These are phyloP conservation scores for Serendipita sp. DNA, from an alignment of 768 basidiomycete species.

Conservation along the genomic window DNA sequence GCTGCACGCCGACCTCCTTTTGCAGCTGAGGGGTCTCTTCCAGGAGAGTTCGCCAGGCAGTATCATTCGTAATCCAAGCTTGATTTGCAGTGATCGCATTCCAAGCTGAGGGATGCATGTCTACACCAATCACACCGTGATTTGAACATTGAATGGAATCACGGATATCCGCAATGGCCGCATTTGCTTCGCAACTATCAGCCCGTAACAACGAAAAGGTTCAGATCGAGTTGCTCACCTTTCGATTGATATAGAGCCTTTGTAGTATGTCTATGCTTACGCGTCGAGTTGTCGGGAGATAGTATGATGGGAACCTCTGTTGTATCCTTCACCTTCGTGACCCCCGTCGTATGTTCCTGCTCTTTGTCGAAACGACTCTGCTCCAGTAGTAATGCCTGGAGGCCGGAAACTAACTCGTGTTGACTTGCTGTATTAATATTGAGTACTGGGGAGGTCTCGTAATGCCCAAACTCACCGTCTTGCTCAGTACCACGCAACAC, in stretches of 20 bases:
- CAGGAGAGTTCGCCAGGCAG: constrained; percentile 48
- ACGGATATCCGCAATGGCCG: constrained; percentile 41
- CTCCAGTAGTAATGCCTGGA: constrained; percentile 63
- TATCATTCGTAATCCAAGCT: constrained; percentile 60
- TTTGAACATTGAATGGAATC: constrained; percentile 36
- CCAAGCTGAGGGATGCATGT: constrained; percentile 44
- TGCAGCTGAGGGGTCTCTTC: constrained; percentile 40
- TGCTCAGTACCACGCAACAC: constrained; percentile 63
- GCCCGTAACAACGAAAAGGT: background rate
- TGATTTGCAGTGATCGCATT: constrained; percentile 42
- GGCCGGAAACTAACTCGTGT: constrained; percentile 56
- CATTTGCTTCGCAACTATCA: constrained; percentile 36
- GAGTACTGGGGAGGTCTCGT: too few relatives aligned
- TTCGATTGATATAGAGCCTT: constrained; percentile 25
- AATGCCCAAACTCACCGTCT: constrained; percentile 33
- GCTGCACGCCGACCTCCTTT: constrained; percentile 45
- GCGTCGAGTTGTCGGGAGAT: constrained; percentile 54
- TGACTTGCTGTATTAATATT: constrained; percentile 31
- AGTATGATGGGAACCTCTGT: constrained; percentile 42
- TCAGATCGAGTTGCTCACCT: background rate
- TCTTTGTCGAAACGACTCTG: constrained; percentile 55
- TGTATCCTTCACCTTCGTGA: constrained; percentile 23
- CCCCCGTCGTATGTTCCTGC: constrained; percentile 23
- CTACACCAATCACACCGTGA: constrained; percentile 56
- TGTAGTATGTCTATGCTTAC: constrained; percentile 48